Base-by-base conservation (phyloP, 2,329 filamentous ascomycete genomes). In the Cladorrhinum sp. region DNA sequence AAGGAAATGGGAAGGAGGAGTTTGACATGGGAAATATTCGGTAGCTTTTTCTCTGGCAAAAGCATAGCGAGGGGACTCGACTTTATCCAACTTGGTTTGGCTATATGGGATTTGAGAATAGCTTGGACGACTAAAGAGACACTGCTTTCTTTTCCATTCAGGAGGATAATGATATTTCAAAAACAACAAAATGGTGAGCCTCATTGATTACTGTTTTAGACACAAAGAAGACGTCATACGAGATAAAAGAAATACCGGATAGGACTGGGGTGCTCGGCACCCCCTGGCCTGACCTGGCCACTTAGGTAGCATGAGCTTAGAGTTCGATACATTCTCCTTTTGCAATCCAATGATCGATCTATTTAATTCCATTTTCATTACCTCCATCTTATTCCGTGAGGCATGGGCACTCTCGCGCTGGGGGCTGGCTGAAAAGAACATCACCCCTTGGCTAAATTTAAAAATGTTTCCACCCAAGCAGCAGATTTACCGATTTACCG, bases 401-500 rank as follows among this genome's bases (percentile, higher is more conserved):
- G 12, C 12, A 36, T 36, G 33, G 33, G 33, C 12, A 36, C 12
- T 36, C 12, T 4, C 26, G 26, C 26, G 10, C n/a, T n/a, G n/a
- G n/a, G n/a, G n/a, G n/a, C n/a, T n/a, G n/a, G n/a, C n/a, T n/a
- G n/a, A n/a, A n/a, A n/a, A n/a, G n/a, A n/a, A n/a, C n/a, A n/a
- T n/a, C n/a, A n/a, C n/a, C n/a, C n/a, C n/a, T n/a, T n/a, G n/a
- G n/a, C n/a, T n/a, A n/a, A n/a, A n/a, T n/a, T n/a, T n/a, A n/a
- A n/a, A n/a, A n/a, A n/a, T n/a, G n/a, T n/a, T n/a, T n/a, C n/a
- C n/a, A n/a, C n/a, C n/a, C n/a, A n/a, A n/a, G n/a, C n/a, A n/a
- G n/a, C n/a, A n/a, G n/a, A n/a, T n/a, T n/a, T 30, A 30, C 10
- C 26, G 10, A 14, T 24, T 46, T 57, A 57, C 69, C 94, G 85